Evolutionary conservation across 371 early-diverging fungal genomes (phyloP).

Genomic region (Saksenaea oblongispora): DNA sequence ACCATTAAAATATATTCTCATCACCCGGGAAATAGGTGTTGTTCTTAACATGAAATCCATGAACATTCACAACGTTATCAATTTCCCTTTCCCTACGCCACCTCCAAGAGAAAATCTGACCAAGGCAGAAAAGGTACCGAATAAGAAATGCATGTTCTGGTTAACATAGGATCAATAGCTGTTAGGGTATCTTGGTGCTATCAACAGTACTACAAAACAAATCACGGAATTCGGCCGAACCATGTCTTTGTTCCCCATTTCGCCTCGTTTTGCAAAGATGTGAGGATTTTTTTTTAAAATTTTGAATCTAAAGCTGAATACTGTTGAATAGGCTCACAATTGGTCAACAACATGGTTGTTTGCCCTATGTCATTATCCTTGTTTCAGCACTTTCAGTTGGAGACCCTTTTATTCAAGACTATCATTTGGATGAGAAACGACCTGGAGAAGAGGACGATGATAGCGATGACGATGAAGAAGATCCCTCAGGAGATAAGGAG

Average conservation of each 20-base stretch:
- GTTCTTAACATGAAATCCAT: constrained; percentile 96
- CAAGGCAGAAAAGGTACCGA: constrained; percentile 65
- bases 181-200: constrained; percentile 74
- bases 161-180: constrained; percentile 27
- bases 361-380: constrained; percentile 87
- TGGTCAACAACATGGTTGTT: constrained; percentile 79
- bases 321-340: constrained; percentile 68
- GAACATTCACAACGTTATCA: constrained; percentile 90
- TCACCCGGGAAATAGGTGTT: constrained; percentile 50
- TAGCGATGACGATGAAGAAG: constrained; percentile 45
- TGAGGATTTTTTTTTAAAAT: constrained; percentile 25
- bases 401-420: constrained; percentile 83
- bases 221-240: constrained; percentile 89
- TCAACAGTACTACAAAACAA: constrained; percentile 60
- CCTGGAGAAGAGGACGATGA: constrained; percentile 47
- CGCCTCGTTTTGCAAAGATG: constrained; percentile 95
- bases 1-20: neutral
- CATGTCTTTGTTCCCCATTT: constrained; percentile 93
- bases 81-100: constrained; percentile 96
- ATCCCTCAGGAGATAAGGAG: constrained; percentile 50
- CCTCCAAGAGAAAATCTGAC: constrained; percentile 68
- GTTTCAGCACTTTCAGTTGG: constrained; percentile 92
- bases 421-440: constrained; percentile 52
- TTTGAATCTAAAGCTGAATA: neutral
- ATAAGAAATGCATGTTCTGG: neutral